Evolutionary conservation across 78 protist species (phyloP), one percentile per base, ranked within the genome.

Genomic region (Blattamonas nauphoetae): DNA sequence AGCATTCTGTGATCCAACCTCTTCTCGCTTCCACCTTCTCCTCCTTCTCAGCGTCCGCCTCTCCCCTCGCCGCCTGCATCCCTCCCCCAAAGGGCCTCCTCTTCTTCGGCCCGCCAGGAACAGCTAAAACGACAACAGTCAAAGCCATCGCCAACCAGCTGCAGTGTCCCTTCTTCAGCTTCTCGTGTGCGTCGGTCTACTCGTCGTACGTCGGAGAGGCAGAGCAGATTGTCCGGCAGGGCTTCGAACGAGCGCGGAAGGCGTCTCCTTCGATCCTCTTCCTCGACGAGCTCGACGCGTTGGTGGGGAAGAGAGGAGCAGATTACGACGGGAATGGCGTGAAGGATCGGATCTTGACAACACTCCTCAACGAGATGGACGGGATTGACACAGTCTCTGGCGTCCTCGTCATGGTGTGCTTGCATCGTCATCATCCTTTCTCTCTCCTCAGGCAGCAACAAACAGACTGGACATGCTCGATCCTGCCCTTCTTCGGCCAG

Each of bases 221-320:
- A 2, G 97, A 95, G 85, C 88, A 42, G 42, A 45, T 86, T 0
- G 46, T 95, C 44, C 35, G 97, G 0, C 42, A 6, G 42, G 5
- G 21, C 35, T 84, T 45, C 4, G 2, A 35, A 1, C 3, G 87
- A 6, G 86, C 87, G 2, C 87, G 94, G 38, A 88, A 38, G 44
- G 81, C 82, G 1, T 93, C 95, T 5, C 97, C 98, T 2, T 1
- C 91, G 0, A 71, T 96, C 1, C n/a, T 96, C n/a, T 96, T 96
- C 85, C 71, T 96, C 80, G 98, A 96, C 88, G 98, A 96, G 89
- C 87, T 96, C 41, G 98, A 96, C 78, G 91, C 97, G 21, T 83
- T 96, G 6, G 97, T 88, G 38, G 90, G 94, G 45, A 84, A 78
- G 44, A 45, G 95, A 45, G 85, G 41, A 44, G 71, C 38, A 21